Base-by-base conservation (phyloP, 495 filamentous ascomycete species). In the Penicillium paxilli region DNA sequence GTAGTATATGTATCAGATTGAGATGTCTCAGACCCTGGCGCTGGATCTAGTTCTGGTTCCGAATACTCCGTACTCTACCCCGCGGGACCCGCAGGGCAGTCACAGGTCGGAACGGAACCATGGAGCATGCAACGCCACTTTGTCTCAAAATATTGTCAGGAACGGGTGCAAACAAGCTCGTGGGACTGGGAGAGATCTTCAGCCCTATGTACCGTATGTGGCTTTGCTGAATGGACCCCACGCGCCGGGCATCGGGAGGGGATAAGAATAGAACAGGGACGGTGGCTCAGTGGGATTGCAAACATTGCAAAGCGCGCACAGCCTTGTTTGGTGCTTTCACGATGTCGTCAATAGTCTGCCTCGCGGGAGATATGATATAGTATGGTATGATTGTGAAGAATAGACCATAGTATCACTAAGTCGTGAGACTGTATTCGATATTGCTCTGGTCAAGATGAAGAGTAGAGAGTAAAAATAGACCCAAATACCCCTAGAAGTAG, bases 201-300 rank as follows among this genome's bases (percentile, higher is more conserved):
- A 55, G 47, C 52, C 52, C 52, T 55, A 55, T 51, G 28, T 49
- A 40, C 52, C 46, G 35, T 55, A 50, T 44, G 46, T 49, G 47
- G 52, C 52, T 49, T 44, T 44, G 25, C 38, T 12, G 14, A 26
- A 35, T 22, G 20, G 32, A 40, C 44, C 52, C 52, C 48, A 50
- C 47, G 46, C 25, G 46, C 46, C 35, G 46, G 33, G 19, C n/a
- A n/a, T n/a, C n/a, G n/a, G n/a, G n/a, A n/a, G 48, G 16, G 28
- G 22, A 45, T 37, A 49, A 45, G 46, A 44, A 55, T 55, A 44
- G 46, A 17, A 49, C 22, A 17, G n/a, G 20, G 9, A 5, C 37
- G 37, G 40, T 22, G 40, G 40, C 40, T 42, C 40, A 42, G 38
- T 41, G 6, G 14, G 33, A 5, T 10, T 42, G 40, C 40, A 42